Evolutionary conservation across 768 basidiomycete genomes (phyloP), one percentile per base, ranked within the genome.

Genomic region (Tylopilus balloui): DNA sequence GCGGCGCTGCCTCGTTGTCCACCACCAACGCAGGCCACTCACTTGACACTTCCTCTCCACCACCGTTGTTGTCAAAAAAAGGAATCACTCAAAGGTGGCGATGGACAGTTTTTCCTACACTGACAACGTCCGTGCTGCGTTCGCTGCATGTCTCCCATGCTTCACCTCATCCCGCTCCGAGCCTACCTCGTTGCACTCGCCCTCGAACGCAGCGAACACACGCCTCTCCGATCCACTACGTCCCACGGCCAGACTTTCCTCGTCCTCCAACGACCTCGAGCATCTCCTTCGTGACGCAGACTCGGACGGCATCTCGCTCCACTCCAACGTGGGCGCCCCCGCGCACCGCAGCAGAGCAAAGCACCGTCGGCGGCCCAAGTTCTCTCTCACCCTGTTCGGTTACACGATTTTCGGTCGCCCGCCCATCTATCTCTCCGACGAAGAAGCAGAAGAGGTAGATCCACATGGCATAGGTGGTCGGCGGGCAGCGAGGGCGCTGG

Each of bases 371-470:
- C 64, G 54, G 35, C 61, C 50, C 61, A 67, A 44, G 57, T 65
- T 44, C 56, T 63, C 53, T 66, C 78, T 86, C 56, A 77, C 74
- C 9, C 59, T 88, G 8, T 86, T 86, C 50, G 86, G 86, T 6
- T 85, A 70, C 53, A 71, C 82, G 44, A 71, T 86, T 3, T 86
- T 88, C 53, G 86, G 86, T n/a, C 72, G 73, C 19, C 73, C 73
- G 7, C 73, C 80, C 0, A 79, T 87, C 42, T 77, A 79, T 37
- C 73, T 85, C n/a, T 72, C 78, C 0, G 79, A 78, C n/a, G 74
- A 75, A 13, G 82, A 83, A 10, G 75, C 72, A 14, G 71, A 76
- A 7, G 24, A 25, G 11, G 71, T 76, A 4, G 66, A 62, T 12
- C 41, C 54, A 1, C 34, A 34, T 8, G 34, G 45, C 10, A 4